phyloP scores from a whole-genome alignment of 768 basidiomycete genomes.

The Phylloporus scabripes region DNA sequence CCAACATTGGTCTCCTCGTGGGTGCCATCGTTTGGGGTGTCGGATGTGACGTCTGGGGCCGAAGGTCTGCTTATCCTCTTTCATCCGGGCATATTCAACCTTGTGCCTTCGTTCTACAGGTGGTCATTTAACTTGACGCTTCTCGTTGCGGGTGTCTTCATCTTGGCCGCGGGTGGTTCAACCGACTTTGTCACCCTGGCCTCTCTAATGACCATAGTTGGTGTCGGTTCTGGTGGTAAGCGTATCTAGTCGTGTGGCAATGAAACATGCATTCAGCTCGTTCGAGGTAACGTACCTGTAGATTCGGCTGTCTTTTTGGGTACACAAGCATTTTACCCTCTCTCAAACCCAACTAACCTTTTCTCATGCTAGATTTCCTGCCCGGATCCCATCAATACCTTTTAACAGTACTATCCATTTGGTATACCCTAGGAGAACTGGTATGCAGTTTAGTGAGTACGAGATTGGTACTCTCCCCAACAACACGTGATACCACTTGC shows the following conservation, averaged over 20 bases:
- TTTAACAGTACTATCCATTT: constrained; percentile 51
- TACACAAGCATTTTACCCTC: constrained; percentile 8
- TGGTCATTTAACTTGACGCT: constrained; percentile 54
- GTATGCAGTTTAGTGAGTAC: constrained; percentile 40
- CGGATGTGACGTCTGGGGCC: constrained; percentile 48
- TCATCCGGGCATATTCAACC: not conserved
- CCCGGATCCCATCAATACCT: constrained; percentile 54
- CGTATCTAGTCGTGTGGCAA: not conserved
- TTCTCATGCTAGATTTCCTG: constrained; percentile 38
- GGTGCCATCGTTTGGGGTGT: constrained; percentile 47
- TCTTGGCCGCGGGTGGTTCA: constrained; percentile 44
- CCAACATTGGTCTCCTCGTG: constrained; percentile 48
- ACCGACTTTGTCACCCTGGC: constrained; percentile 45
- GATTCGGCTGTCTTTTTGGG: constrained; percentile 49
- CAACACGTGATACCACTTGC: not conserved
- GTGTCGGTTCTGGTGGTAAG: constrained; percentile 45
- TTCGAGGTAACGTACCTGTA: constrained; percentile 49
- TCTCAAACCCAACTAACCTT: not conserved
- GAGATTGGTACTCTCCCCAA: not conserved
- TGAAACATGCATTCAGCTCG: not conserved
- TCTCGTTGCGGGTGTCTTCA: constrained; percentile 49
- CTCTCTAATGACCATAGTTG: constrained; percentile 40
- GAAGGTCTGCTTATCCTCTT: constrained; percentile 28
- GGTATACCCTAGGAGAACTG: constrained; percentile 56
- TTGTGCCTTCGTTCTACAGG: constrained; percentile 15